Evolutionary conservation across 768 basidiomycete genomes (phyloP).

Genomic region (Termitomyces sp.): DNA sequence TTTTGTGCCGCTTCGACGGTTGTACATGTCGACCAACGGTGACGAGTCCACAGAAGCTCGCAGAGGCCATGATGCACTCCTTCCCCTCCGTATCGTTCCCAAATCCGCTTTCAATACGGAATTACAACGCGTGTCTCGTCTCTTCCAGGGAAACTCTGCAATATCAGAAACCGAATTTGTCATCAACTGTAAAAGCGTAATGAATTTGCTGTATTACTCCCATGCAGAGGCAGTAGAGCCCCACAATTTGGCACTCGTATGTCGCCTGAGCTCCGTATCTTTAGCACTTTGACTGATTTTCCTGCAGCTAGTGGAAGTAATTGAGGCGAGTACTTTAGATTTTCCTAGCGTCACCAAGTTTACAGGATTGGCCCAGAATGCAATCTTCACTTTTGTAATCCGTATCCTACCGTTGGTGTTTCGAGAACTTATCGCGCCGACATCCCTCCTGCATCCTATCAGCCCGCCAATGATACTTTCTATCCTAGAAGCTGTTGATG

Average conservation of each 20-base stretch:
- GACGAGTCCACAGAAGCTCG: background rate
- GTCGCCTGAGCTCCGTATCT: background rate
- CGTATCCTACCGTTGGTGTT: slow-evolving; percentile 15
- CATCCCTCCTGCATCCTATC: slow-evolving; percentile 9
- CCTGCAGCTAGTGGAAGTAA: slow-evolving; percentile 13
- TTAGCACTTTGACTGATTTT: background rate
- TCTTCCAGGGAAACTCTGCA: slow-evolving; percentile 5
- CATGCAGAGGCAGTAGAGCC: background rate
- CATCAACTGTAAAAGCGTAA: slow-evolving; percentile 12
- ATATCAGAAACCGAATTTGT: slow-evolving; percentile 17
- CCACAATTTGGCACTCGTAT: slow-evolving; percentile 6
- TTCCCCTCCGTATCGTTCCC: background rate
- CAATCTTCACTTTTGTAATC: slow-evolving; percentile 14
- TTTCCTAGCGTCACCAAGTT: background rate
- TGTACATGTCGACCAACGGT: background rate
- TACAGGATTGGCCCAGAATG: slow-evolving; percentile 2
- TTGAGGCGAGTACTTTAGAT: slow-evolving; percentile 6
- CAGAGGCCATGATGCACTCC: background rate
- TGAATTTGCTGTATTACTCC: slow-evolving; percentile 10
- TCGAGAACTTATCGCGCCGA: slow-evolving; percentile 4
- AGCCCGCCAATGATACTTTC: slow-evolving; percentile 13
- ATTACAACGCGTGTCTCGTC: slow-evolving; percentile 9
- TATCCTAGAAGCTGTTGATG: slow-evolving; percentile 10
- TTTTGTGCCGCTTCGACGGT: background rate
- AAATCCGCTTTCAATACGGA: background rate